Conservation (phyloP, 176 grass and related monocot species). For the Neostapfia colusana region DNA sequence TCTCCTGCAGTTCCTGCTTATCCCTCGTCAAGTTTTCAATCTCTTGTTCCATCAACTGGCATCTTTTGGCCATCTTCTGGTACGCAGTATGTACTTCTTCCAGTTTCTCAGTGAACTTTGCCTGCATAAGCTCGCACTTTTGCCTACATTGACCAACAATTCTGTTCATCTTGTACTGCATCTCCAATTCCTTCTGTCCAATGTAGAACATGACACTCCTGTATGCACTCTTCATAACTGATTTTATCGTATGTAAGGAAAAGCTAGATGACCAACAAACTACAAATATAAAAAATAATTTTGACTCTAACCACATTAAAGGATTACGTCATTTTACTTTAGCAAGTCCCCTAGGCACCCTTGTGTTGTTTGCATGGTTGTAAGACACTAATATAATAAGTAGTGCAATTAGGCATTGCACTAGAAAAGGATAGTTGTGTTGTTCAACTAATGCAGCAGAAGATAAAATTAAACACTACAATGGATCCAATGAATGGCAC, state of each 20-base stretch:
- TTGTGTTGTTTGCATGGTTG: slow-evolving; percentile 11
- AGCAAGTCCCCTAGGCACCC: background rate
- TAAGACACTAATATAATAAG: background rate
- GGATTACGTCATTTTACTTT: slow-evolving; percentile 30
- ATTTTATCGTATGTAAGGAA: slow-evolving; percentile 42
- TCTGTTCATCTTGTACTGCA: slow-evolving; percentile 91
- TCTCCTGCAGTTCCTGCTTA: slow-evolving; percentile 93
- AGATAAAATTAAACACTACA: background rate
- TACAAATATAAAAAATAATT: slow-evolving; percentile 8
- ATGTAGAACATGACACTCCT: slow-evolving; percentile 89
- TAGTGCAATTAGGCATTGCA: slow-evolving; percentile 6
- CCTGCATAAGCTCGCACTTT: slow-evolving; percentile 82
- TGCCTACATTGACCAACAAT: slow-evolving; percentile 71
- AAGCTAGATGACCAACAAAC: background rate
- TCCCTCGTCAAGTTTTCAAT: slow-evolving; percentile 79
- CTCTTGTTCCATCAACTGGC: slow-evolving; percentile 80
- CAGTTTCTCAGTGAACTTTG: slow-evolving; percentile 86
- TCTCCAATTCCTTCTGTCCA: slow-evolving; percentile 89
- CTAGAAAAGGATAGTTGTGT: background rate
- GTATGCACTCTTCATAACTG: slow-evolving; percentile 92
- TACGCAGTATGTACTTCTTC: slow-evolving; percentile 79
- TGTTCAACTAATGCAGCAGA: slow-evolving; percentile 23
- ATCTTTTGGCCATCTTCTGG: slow-evolving; percentile 89
- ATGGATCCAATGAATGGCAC: background rate
- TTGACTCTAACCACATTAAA: slow-evolving; percentile 26